These are phyloP conservation scores for Clarkia xantiana DNA, from an alignment of 345 rosid species.

Conservation along the genomic window DNA sequence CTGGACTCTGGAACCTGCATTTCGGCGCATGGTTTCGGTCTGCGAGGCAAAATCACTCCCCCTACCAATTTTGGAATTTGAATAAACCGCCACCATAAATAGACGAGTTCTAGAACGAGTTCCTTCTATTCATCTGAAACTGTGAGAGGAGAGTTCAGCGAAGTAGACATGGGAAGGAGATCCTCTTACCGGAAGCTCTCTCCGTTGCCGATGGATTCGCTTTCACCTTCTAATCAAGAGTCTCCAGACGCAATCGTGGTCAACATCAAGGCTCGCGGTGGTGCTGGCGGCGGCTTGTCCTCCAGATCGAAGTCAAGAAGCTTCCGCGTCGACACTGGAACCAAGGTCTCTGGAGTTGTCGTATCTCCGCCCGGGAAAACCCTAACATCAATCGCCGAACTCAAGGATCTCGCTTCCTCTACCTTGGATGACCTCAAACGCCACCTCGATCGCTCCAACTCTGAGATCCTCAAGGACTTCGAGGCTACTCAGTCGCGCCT, in stretches of 20 bases:
- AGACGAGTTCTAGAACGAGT: no score
- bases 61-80: not conserved
- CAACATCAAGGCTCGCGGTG: not conserved
- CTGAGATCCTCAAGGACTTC: constrained; percentile 36
- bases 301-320: constrained; percentile 4
- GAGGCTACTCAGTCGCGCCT: constrained; percentile 40
- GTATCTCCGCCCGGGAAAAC: constrained; percentile 12
- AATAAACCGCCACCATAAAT: constrained; percentile 10
- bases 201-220: constrained; percentile 6
- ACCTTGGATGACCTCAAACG: constrained; percentile 29
- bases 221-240: constrained; percentile 2
- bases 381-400: constrained; percentile 24
- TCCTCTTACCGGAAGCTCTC: not conserved
- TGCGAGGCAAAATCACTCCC: no score
- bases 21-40: no score
- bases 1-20: no score
- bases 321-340: not conserved
- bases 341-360: constrained; percentile 2
- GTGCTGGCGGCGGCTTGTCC: constrained; percentile 4
- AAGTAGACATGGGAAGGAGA: constrained; percentile 4
- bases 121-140: not conserved
- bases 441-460: constrained; percentile 30
- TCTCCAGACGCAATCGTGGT: constrained; percentile 1
- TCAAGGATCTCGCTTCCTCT: constrained; percentile 23
- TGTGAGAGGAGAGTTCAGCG: not conserved